Conservation (phyloP, 2,329 filamentous ascomycete genomes). For the Aspergillus cejpii region DNA sequence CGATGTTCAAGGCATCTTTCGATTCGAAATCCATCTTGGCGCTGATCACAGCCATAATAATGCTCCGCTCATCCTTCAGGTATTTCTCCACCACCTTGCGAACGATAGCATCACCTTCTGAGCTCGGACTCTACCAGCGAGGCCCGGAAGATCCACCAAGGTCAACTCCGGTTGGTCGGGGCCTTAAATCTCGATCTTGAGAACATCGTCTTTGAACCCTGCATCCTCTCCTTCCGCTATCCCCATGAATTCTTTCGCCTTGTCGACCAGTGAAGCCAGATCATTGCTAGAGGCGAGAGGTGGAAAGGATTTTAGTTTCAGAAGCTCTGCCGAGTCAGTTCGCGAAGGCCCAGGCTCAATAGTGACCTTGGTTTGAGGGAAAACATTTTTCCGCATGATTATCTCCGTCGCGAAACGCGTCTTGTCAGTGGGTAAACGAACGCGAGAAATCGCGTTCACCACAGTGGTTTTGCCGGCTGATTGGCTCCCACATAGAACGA, state of each 20-base stretch:
- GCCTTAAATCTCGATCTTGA: slow-evolving; percentile 54
- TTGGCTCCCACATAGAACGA: slow-evolving; percentile 60
- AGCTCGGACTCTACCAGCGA: slow-evolving; percentile 50
- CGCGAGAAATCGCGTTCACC: slow-evolving; percentile 57
- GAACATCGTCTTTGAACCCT: slow-evolving; percentile 45
- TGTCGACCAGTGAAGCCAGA: slow-evolving; percentile 16
- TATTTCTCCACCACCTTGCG: slow-evolving; percentile 42
- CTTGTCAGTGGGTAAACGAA: slow-evolving; percentile 55
- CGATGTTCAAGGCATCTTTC: slow-evolving; percentile 37
- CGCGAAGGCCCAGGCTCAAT: slow-evolving; percentile 38
- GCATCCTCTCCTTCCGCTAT: slow-evolving; percentile 14
- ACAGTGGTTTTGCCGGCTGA: slow-evolving; percentile 57
- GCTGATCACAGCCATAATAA: slow-evolving; percentile 44
- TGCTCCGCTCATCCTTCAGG: slow-evolving; percentile 39
- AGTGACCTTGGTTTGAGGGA: slow-evolving; percentile 15
- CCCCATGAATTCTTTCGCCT: slow-evolving; percentile 22
- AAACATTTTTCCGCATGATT: slow-evolving; percentile 39
- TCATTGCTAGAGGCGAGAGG: neutral
- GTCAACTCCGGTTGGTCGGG: slow-evolving; percentile 55
- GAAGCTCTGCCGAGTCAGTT: slow-evolving; percentile 15
- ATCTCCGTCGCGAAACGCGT: slow-evolving; percentile 58
- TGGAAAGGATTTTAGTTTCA: slow-evolving; percentile 13
- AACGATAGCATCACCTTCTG: slow-evolving; percentile 50
- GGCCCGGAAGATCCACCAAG: slow-evolving; percentile 58
- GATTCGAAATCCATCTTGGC: slow-evolving; percentile 40